phyloP scores from a whole-genome alignment of 1,284 basidiomycete species.

The Exsudoporus floridanus region DNA sequence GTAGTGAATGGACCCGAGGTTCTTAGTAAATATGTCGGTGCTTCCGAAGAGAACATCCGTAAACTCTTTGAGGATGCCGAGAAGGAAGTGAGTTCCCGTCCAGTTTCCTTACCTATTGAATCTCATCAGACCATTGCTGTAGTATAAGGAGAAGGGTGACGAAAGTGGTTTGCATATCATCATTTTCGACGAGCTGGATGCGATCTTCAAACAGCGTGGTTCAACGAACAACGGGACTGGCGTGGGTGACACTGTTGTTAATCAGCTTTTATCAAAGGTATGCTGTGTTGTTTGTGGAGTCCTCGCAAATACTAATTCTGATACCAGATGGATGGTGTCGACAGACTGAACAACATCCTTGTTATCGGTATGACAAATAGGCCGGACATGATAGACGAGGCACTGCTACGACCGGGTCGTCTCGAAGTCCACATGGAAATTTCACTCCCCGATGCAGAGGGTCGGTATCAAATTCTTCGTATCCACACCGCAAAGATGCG shows the following conservation, averaged over 20 bases:
- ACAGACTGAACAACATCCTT: constrained; percentile 98
- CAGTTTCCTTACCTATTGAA: neutral
- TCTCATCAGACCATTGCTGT: neutral
- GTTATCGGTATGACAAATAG: constrained; percentile 99
- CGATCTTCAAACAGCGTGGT: constrained; percentile 98
- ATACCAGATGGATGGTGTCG: constrained; percentile 95
- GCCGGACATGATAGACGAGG: constrained; percentile 99
- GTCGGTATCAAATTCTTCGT: constrained; percentile 90
- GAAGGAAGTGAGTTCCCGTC: constrained; percentile 68
- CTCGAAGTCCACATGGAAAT: constrained; percentile 99
- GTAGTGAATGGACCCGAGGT: constrained; percentile 99
- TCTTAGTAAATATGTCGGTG: constrained; percentile 96
- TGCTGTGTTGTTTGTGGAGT: neutral
- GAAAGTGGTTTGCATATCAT: constrained; percentile 99
- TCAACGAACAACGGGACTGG: constrained; percentile 89
- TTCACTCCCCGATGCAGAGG: constrained; percentile 91
- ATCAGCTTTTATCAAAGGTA: constrained; percentile 96
- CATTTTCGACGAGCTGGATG: constrained; percentile 99
- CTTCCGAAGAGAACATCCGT: constrained; percentile 97
- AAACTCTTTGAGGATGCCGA: constrained; percentile 98
- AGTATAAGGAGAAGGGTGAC: constrained; percentile 99
- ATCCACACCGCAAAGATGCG: constrained; percentile 98
- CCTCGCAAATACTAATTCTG: neutral
- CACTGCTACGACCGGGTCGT: constrained; percentile 94
- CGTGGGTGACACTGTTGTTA: constrained; percentile 97